phyloP scores from a whole-genome alignment of 2,329 filamentous ascomycete species.

The Neonectria punicea region DNA sequence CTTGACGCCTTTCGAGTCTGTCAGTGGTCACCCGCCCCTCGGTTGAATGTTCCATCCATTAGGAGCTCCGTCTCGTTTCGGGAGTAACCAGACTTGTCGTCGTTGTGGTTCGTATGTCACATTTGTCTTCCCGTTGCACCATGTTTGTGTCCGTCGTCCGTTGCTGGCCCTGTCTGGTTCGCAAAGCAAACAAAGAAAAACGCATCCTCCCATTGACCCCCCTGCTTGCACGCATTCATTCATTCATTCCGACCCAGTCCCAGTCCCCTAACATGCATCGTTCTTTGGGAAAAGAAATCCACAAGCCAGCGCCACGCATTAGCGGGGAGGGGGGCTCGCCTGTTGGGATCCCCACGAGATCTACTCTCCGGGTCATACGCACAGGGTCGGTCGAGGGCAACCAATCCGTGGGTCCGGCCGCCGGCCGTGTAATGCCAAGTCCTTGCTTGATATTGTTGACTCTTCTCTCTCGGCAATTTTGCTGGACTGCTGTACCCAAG shows the following conservation, averaged over 20 bases:
- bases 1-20: not conserved
- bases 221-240: conserved; percentile 5
- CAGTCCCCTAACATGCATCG: conserved; percentile 29
- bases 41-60: too few relatives aligned
- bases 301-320: conserved; percentile 39
- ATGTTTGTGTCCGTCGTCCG: too few relatives aligned
- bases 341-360: conserved; percentile 41
- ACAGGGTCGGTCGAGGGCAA: not conserved
- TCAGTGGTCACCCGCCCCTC: not conserved
- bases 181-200: not conserved
- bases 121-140: too few relatives aligned
- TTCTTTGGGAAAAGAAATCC: conserved; percentile 22
- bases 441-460: not conserved
- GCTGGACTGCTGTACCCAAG: too few relatives aligned
- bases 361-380: conserved; percentile 25
- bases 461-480: conserved; percentile 12
- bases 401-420: not conserved
- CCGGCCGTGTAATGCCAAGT: not conserved
- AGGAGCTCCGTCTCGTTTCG: too few relatives aligned
- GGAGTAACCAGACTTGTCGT: too few relatives aligned
- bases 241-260: not conserved
- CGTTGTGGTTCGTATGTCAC: too few relatives aligned
- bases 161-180: too few relatives aligned
- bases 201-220: not conserved
- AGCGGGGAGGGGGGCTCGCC: conserved; percentile 24